phyloP scores from a whole-genome alignment of 164 flowering plant genomes.

The Chimonanthus salicifolius region DNA sequence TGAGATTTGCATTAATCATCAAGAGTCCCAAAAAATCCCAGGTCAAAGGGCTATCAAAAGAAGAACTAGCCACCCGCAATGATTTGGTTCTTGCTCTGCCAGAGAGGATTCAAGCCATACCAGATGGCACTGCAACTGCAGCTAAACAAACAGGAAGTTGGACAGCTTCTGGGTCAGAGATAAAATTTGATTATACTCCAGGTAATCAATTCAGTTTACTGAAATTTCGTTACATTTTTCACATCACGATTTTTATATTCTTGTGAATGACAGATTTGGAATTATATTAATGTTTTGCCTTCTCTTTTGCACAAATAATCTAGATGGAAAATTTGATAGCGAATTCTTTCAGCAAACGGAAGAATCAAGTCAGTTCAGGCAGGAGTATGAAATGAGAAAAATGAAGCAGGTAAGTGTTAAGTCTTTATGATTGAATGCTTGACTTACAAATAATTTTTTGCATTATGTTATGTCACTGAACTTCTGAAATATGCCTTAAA shows the following conservation, averaged over 20 bases:
- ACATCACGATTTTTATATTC: neutral
- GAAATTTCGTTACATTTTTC: neutral
- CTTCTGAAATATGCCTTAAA: too few relatives aligned
- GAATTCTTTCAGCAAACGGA: slow-evolving; percentile 71
- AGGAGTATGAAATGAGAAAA: slow-evolving; percentile 90
- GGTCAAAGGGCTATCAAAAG: slow-evolving; percentile 80
- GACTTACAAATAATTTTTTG: too few relatives aligned
- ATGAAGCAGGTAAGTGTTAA: slow-evolving; percentile 53
- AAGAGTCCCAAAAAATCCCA: slow-evolving; percentile 13
- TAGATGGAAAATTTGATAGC: slow-evolving; percentile 71
- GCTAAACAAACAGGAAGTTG: slow-evolving; percentile 61
- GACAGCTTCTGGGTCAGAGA: slow-evolving; percentile 61
- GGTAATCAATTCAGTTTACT: slow-evolving; percentile 31
- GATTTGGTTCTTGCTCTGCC: slow-evolving; percentile 76
- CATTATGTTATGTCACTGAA: too few relatives aligned
- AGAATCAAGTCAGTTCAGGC: slow-evolving; percentile 68
- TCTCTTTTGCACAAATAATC: neutral
- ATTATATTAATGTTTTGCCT: neutral
- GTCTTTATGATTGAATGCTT: neutral
- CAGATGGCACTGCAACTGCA: slow-evolving; percentile 73
- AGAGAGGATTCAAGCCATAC: slow-evolving; percentile 77
- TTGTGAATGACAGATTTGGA: neutral
- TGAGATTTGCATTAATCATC: too few relatives aligned
- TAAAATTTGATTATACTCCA: slow-evolving; percentile 56
- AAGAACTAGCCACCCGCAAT: slow-evolving; percentile 65